Percentiles rank a stretch among this genome's conserved stretches.
These are phyloP conservation scores for Penicillium sp. DNA, from an alignment of 2,329 filamentous ascomycete species.

Conservation along the genomic window DNA sequence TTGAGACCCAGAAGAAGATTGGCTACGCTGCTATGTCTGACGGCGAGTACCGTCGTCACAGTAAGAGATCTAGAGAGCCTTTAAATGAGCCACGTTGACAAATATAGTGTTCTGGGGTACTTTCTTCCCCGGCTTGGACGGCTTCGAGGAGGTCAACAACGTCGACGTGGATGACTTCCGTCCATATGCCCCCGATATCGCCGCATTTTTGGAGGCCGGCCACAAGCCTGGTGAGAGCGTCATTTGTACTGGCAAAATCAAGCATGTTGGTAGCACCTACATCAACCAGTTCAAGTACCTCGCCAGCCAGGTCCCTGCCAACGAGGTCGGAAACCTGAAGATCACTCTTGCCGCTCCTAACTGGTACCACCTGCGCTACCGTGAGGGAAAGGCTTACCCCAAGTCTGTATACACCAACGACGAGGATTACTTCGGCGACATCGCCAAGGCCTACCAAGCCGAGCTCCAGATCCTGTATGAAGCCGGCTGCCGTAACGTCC, in stretches of 20 bases:
- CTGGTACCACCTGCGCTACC: constrained; percentile 60
- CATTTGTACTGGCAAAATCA: constrained; percentile 51
- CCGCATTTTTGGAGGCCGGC: constrained; percentile 52
- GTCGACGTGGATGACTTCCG: constrained; percentile 47
- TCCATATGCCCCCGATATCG: constrained; percentile 53
- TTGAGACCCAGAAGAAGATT: constrained; percentile 55
- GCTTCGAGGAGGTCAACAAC: constrained; percentile 47
- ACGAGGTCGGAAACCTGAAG: constrained; percentile 58
- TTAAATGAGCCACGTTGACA: not conserved
- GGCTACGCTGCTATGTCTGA: constrained; percentile 58
- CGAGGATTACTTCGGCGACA: constrained; percentile 56
- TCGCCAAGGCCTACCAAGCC: constrained; percentile 57
- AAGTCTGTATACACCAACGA: constrained; percentile 50
- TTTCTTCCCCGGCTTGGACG: constrained; percentile 48
- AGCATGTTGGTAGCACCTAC: constrained; percentile 50
- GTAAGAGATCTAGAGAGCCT: constrained; percentile 19
- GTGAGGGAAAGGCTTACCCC: constrained; percentile 49
- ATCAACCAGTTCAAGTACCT: constrained; percentile 53
- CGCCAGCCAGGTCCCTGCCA: constrained; percentile 50
- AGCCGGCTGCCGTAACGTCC: constrained; percentile 56
- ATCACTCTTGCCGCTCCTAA: constrained; percentile 59
- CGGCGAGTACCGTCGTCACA: constrained; percentile 55
- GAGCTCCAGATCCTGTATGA: constrained; percentile 55
- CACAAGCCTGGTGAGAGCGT: constrained; percentile 50
- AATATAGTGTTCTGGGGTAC: constrained; percentile 48